These are phyloP conservation scores for Lentinula edodes DNA, from an alignment of 768 basidiomycete genomes.

Conservation along the genomic window DNA sequence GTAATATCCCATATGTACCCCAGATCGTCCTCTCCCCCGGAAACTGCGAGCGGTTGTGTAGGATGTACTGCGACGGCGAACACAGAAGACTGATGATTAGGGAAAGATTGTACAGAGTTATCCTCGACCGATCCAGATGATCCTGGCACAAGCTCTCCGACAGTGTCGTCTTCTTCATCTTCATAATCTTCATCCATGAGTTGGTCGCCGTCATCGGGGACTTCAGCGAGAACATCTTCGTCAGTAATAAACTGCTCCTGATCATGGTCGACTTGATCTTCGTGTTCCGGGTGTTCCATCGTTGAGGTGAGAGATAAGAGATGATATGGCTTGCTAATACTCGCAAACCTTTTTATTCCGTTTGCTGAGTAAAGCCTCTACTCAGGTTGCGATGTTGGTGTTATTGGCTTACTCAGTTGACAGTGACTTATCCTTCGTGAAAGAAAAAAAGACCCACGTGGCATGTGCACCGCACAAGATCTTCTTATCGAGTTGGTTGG, in stretches of 20 bases:
- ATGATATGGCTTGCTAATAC: background rate
- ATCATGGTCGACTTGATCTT: constrained; percentile 31
- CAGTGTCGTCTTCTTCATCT: constrained; percentile 32
- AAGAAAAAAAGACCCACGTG: background rate
- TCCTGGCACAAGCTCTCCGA: constrained; percentile 37
- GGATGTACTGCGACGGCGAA: constrained; percentile 86
- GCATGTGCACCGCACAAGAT: background rate
- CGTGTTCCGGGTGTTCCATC: constrained; percentile 26
- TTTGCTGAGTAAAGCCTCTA: background rate
- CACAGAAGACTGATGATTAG: constrained; percentile 68
- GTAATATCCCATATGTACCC: constrained; percentile 92
- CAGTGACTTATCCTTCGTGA: too few species aligned
- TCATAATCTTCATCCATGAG: constrained; percentile 74
- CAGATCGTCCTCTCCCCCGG: constrained; percentile 93
- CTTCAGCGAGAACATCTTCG: constrained; percentile 61
- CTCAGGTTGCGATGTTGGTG: background rate
- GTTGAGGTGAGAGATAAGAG: constrained; percentile 8
- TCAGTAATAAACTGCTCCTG: constrained; percentile 58
- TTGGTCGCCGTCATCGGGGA: constrained; percentile 58
- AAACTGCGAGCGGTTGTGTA: constrained; percentile 72
- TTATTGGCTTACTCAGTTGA: too few species aligned
- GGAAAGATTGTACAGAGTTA: constrained; percentile 67
- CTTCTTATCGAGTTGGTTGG: too few species aligned
- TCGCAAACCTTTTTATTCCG: background rate
- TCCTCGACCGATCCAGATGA: constrained; percentile 40